Percentiles rank a stretch among this genome's conserved stretches.
Conservation (phyloP, 2,329 filamentous ascomycete genomes). For the Mollisia scopiformis region DNA sequence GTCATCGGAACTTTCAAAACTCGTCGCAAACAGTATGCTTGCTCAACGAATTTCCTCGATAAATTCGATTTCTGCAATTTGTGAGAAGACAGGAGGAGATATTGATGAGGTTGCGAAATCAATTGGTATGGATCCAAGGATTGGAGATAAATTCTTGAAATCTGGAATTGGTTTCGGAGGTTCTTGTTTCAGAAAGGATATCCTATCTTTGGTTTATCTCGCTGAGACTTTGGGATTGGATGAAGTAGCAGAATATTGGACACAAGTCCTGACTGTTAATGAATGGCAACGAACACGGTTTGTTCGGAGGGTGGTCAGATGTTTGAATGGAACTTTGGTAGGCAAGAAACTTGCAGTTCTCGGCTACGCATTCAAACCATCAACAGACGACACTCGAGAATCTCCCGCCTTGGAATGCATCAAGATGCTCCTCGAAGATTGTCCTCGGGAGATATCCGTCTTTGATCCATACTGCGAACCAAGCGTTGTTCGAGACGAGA, state of each 20-base stretch:
- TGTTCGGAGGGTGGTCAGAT: conserved; percentile 64
- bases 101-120: conserved; percentile 72
- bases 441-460: conserved; percentile 64
- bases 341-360: conserved; percentile 74
- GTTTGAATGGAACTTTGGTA: conserved; percentile 68
- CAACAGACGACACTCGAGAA: conserved; percentile 76
- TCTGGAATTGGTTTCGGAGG: conserved; percentile 79
- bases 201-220: conserved; percentile 73
- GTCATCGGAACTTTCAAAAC: conserved; percentile 79
- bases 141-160: conserved; percentile 74
- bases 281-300: conserved; percentile 74
- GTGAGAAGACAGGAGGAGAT: conserved; percentile 75
- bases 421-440: conserved; percentile 65
- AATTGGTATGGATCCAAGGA: conserved; percentile 70
- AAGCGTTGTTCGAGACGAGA: conserved; percentile 43
- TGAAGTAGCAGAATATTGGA: conserved; percentile 78
- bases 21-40: conserved; percentile 79
- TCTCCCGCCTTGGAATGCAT: conserved; percentile 71
- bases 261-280: conserved; percentile 74
- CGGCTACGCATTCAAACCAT: conserved; percentile 80
- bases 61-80: conserved; percentile 80
- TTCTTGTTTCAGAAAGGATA: conserved; percentile 82
- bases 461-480: conserved; percentile 62
- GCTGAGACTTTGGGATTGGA: conserved; percentile 69
- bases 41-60: conserved; percentile 82